Base-by-base conservation (phyloP, 345 rosid species). In the Citropsis articulata region DNA sequence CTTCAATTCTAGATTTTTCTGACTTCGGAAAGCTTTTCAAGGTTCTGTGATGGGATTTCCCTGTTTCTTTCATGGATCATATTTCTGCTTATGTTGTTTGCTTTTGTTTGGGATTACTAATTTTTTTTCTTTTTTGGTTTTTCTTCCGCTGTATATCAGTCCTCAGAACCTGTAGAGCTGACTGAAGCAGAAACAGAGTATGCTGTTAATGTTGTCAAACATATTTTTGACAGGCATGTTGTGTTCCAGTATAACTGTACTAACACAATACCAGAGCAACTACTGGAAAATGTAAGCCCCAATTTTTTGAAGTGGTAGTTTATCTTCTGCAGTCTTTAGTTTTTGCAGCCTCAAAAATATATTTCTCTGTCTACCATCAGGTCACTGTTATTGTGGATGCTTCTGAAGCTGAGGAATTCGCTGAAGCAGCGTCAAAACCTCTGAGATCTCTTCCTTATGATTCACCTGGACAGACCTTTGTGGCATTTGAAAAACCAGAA, bases 101-200 rank as follows among this genome's bases (percentile, higher is more conserved):
- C 69, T 68, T 73, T 25, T 68, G 25, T 18, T 56, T 6, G 31
- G 13, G 71, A 79, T 74, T 71, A 56, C 72, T 75, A 78, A 83
- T 72, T 10, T 66, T 24, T 42, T 81, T 12, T 74, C 59, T 76
- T 33, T 40, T 75, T 7, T 7, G 42, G 59, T 33, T 72, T 81
- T 76, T 19, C 35, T 64, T 10, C 4, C 16, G 16, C 48, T 53
- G 1, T 82, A 27, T 66, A 40, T 68, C 89, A 96, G 99, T 94
- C 99, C 36, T 89, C 98, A 40, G 69, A 91, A 48, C 97, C 93
- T 64, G 97, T 92, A 81, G 99, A 96, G 89, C 89, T 94, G 77
- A 94, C 99, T 50, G 99, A 96, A 90, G 94, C 97, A 69, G 99
- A 93, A 84, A 96, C 99, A 53, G 99, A 96, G 81, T 96, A 96